phyloP scores from a whole-genome alignment of 1,139 yeast genomes.

The Chernovozyma sophiae-reginae region DNA sequence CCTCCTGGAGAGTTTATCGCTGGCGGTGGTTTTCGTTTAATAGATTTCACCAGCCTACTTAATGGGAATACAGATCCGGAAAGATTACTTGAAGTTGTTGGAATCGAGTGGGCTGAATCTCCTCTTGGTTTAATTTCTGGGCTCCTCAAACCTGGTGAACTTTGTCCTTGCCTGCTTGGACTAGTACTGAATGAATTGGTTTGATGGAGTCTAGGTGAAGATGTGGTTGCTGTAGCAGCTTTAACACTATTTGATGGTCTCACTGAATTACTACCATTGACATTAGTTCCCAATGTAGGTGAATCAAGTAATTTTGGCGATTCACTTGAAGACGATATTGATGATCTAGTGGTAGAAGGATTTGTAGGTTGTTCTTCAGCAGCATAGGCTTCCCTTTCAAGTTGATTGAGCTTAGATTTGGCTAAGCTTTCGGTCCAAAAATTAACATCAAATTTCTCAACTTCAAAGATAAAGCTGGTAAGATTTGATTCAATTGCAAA shows the following conservation, averaged over 20 bases:
- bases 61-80: neutral
- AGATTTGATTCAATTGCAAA: slow-evolving; percentile 51
- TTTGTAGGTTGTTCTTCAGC: neutral
- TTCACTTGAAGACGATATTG: neutral
- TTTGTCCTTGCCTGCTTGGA: slow-evolving; percentile 13
- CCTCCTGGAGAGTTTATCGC: slow-evolving; percentile 20
- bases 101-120: neutral
- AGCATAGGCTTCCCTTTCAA: slow-evolving; percentile 32
- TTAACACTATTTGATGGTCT: neutral
- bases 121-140: neutral
- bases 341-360: neutral
- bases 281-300: neutral
- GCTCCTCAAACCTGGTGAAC: slow-evolving; percentile 20
- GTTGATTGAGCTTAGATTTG: slow-evolving; percentile 43
- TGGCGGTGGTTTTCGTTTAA: slow-evolving; percentile 37
- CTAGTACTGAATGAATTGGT: slow-evolving; percentile 17
- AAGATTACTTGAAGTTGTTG: neutral
- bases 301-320: slow-evolving; percentile 1
- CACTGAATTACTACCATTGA: neutral
- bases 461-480: slow-evolving; percentile 53
- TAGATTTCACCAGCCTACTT: slow-evolving; percentile 9
- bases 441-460: slow-evolving; percentile 48
- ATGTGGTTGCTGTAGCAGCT: too few species aligned
- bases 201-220: slow-evolving; percentile 23
- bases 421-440: slow-evolving; percentile 57